Conservation (phyloP, 352 stramenopile species). For the Phytophthora multivora region DNA sequence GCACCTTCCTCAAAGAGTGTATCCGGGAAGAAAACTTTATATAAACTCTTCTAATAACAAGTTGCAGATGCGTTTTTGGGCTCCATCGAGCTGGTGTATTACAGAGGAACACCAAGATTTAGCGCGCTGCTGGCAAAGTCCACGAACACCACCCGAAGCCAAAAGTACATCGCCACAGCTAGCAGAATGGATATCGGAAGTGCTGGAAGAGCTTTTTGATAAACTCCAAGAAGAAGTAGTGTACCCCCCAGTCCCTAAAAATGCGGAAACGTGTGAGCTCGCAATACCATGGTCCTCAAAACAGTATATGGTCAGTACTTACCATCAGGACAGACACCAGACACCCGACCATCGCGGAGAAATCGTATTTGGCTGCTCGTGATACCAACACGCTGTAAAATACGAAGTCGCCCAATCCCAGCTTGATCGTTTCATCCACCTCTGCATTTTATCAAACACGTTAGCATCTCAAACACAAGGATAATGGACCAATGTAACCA, state of each 20-base stretch:
- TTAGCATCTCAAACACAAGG: constrained; percentile 3
- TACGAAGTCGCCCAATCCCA: constrained; percentile 98
- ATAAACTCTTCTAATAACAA: constrained; percentile 9
- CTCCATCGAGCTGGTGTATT: constrained; percentile 18
- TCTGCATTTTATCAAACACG: constrained; percentile 31
- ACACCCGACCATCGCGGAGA: constrained; percentile 94
- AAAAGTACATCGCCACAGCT: constrained; percentile 81
- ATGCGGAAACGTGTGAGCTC: constrained; percentile 14
- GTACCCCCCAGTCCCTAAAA: constrained; percentile 91
- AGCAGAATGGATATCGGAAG: constrained; percentile 95
- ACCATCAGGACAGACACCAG: constrained; percentile 94
- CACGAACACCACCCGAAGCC: constrained; percentile 74
- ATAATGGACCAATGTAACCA: background rate
- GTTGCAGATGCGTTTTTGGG: constrained; percentile 2
- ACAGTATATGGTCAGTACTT: background rate
- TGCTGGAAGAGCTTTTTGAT: constrained; percentile 95
- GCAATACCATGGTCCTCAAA: background rate
- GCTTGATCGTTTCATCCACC: constrained; percentile 89
- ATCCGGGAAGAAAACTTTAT: constrained; percentile 52
- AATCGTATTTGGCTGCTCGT: constrained; percentile 95
- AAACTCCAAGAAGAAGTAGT: constrained; percentile 95
- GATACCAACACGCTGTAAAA: constrained; percentile 99
- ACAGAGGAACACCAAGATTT: constrained; percentile 37
- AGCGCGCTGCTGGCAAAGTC: constrained; percentile 62
- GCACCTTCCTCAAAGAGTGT: constrained; percentile 53